Percentiles rank a stretch among this genome's conserved stretches.
Conservation (phyloP, 2,329 filamentous ascomycete species). For the Madurella fahalii region DNA sequence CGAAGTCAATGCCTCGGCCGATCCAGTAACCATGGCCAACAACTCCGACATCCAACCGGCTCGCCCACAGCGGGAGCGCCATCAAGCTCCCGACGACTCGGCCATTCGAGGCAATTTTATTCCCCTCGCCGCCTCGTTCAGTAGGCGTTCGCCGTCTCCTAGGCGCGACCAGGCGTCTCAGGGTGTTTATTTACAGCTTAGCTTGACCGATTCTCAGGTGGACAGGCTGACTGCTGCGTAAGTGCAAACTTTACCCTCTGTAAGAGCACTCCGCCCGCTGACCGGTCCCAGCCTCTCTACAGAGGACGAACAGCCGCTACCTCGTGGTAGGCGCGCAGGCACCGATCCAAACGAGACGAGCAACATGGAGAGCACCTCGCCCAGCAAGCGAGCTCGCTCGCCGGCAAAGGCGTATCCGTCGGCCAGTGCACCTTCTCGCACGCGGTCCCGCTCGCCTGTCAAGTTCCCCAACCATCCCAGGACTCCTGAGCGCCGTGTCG, state of each 20-base stretch:
- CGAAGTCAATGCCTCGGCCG: not conserved
- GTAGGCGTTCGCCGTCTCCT: conserved; percentile 33
- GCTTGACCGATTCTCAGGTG: conserved; percentile 47
- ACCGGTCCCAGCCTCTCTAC: conserved; percentile 9
- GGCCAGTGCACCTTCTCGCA: conserved; percentile 3
- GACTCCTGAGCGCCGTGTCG: conserved; percentile 5
- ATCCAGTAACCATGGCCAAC: not conserved
- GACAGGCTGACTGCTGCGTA: conserved; percentile 46
- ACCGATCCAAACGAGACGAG: not conserved
- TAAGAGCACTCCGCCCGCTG: conserved; percentile 12
- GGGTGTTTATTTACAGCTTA: conserved; percentile 44
- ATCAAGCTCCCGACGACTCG: conserved; percentile 12
- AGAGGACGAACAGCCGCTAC: conserved; percentile 7
- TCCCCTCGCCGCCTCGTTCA: conserved; percentile 30
- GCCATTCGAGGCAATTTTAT: conserved; percentile 38
- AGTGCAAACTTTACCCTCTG: conserved; percentile 18
- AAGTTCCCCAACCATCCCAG: conserved; percentile 16
- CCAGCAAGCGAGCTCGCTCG: conserved; percentile 17
- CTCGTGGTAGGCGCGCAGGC: conserved; percentile 4
- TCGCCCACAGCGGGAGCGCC: not conserved
- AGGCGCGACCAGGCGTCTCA: conserved; percentile 34
- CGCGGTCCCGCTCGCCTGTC: conserved; percentile 24
- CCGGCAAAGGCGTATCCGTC: conserved; percentile 10
- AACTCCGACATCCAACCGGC: not conserved
- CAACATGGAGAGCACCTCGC: not conserved